phyloP scores from a whole-genome alignment of 202 grass and related monocot genomes.

The Cymbopogon flexuosus region DNA sequence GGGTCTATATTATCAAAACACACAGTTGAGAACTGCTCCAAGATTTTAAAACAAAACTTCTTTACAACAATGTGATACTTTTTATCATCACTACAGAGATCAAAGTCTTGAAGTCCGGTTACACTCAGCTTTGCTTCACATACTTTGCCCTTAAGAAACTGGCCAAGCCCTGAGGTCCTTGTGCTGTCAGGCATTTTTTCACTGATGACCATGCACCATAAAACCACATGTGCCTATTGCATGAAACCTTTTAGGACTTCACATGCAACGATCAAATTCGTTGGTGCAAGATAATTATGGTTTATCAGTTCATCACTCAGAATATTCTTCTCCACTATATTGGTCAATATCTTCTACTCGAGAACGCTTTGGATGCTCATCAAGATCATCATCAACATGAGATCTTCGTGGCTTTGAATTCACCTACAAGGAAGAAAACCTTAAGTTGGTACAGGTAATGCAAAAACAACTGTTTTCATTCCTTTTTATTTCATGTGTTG shows the following conservation, averaged over 20 bases:
- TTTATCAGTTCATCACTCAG: conserved; percentile 40
- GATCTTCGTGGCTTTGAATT: conserved; percentile 49
- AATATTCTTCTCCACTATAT: conserved; percentile 60
- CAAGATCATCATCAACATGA: conserved; percentile 51
- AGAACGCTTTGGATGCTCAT: conserved; percentile 45
- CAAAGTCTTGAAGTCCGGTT: conserved; percentile 22
- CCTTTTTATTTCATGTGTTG: background rate
- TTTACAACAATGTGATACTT: conserved; percentile 40
- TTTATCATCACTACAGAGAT: conserved; percentile 31
- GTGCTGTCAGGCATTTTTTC: conserved; percentile 1
- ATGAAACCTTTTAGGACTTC: conserved; percentile 18
- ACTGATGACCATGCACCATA: conserved; percentile 17
- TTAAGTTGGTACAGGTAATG: conserved; percentile 1
- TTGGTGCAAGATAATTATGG: conserved; percentile 26
- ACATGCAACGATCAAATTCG: conserved; percentile 20
- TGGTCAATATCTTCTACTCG: conserved; percentile 49
- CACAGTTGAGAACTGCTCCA: conserved; percentile 20
- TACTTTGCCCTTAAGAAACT: conserved; percentile 25
- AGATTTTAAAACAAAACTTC: conserved; percentile 20
- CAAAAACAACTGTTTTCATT: background rate
- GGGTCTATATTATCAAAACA: conserved; percentile 41
- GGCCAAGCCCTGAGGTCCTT: background rate
- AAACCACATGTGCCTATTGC: background rate
- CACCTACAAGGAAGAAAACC: conserved; percentile 33
- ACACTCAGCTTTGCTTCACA: conserved; percentile 29